These are phyloP conservation scores for Isoetes engelmannii DNA, from an alignment of 83 land plant genomes.

Conservation along the genomic window DNA sequence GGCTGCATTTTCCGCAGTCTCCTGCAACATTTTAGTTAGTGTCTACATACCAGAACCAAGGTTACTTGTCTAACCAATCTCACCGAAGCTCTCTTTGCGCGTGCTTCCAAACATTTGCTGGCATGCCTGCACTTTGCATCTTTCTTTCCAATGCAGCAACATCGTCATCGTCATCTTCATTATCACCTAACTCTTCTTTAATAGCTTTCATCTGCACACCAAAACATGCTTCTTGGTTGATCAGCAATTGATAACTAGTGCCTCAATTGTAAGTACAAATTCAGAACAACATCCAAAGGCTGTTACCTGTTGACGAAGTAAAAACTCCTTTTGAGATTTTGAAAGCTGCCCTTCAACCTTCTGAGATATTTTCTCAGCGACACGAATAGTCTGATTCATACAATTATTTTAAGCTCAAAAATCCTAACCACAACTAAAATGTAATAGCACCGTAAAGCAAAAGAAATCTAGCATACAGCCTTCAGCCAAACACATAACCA, in stretches of 20 bases:
- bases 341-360: slow-evolving; percentile 95
- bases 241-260: not conserved
- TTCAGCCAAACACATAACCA: not conserved
- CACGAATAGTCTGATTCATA: slow-evolving; percentile 60
- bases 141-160: slow-evolving; percentile 80
- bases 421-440: not conserved
- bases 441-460: not conserved
- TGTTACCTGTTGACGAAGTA: slow-evolving; percentile 85
- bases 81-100: slow-evolving; percentile 92
- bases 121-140: slow-evolving; percentile 92
- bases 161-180: slow-evolving; percentile 98
- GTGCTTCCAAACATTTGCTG: slow-evolving; percentile 92
- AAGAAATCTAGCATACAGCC: not conserved
- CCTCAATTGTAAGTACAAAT: not conserved
- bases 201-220: slow-evolving; percentile 87
- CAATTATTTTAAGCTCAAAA: not conserved
- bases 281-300: not conserved
- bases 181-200: slow-evolving; percentile 94
- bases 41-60: not conserved
- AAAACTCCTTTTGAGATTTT: slow-evolving; percentile 90
- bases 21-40: slow-evolving; percentile 33
- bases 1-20: slow-evolving; percentile 95
- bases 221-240: not conserved
- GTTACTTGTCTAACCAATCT: not conserved
- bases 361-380: slow-evolving; percentile 74